These are phyloP conservation scores for Rhodotorula sp. DNA, from an alignment of 1,284 basidiomycete genomes.

Conservation along the genomic window DNA sequence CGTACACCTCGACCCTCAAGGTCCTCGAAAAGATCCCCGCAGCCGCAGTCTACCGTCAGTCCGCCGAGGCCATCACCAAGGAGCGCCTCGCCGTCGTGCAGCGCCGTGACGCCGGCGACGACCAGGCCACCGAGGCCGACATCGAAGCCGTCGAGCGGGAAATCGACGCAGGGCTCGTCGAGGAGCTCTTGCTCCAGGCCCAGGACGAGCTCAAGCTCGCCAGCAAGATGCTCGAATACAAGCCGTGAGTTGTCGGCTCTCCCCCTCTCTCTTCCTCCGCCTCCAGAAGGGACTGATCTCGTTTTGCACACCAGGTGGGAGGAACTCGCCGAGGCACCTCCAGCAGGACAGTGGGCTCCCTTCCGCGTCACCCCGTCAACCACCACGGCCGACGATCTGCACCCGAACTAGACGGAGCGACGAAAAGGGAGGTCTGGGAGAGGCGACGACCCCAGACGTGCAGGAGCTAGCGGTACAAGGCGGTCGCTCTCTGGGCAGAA, in stretches of 20 bases:
- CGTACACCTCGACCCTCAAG: constrained; percentile 76
- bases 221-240: constrained; percentile 88
- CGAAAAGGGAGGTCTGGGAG: background rate
- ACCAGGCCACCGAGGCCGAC: constrained; percentile 56
- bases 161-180: constrained; percentile 74
- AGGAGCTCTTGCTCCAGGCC: constrained; percentile 79
- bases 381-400: constrained; percentile 39
- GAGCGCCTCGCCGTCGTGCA: constrained; percentile 74
- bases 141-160: constrained; percentile 66
- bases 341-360: constrained; percentile 82
- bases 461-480: background rate
- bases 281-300: background rate
- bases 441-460: background rate
- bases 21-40: constrained; percentile 69
- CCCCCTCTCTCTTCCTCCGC: background rate
- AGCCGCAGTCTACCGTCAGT: constrained; percentile 85
- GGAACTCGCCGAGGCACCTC: constrained; percentile 73
- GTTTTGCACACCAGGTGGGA: constrained; percentile 67
- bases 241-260: constrained; percentile 70
- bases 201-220: constrained; percentile 75
- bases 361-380: constrained; percentile 49
- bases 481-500: background rate
- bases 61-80: constrained; percentile 80
- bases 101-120: constrained; percentile 49
- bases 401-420: constrained; percentile 18